Evolutionary conservation across 2,329 filamentous ascomycete species (phyloP), one percentile per base, ranked within the genome.

Genomic region (Cladophialophora immunda): DNA sequence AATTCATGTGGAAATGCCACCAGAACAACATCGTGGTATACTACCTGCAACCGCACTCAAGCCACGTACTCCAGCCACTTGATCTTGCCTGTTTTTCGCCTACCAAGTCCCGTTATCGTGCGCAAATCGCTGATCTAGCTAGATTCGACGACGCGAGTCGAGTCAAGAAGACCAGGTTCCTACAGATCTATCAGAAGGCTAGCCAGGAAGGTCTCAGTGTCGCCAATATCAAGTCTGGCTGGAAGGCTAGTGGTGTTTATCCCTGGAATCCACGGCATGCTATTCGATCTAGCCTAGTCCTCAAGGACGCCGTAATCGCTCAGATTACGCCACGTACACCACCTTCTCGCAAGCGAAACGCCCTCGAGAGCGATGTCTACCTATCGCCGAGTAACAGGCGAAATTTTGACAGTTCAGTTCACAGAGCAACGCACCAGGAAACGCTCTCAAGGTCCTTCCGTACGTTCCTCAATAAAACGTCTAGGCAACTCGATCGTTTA

Each of bases 91-190:
- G 27, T 50, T 70, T 70, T 64, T 70, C 64, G 47, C 64, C 53
- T 17, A 22, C 67, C 13, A 69, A 70, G 32, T 34, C 32, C 6
- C 90, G 62, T n/a, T 65, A 65, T 65, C 27, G 56, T 34, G 56
- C 45, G 4, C 4, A 60, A 29, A 54, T 65, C 11, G 38, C 62
- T 60, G 25, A 65, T 53, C 34, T 65, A 38, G 45, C 62, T 38
- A 61, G 62, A 36, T 65, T 60, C 57, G 45, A 65, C 57, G 56
- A 61, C 17, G 17, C 45, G 4, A 17, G 5, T 11, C n/a, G 2
- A 19, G 27, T 61, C 2, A 65, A 61, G 47, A 65, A 65, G 62
- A 11, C 7, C 1, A 57, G 27, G 32, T 65, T 65, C 45, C 55
- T 60, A n/a, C 0, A 60, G 36, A 25, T n/a, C 38, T 65, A 65